A percentile compares a stretch with the other conserved stretches of the same genome.
Conservation (phyloP, 169 alveolate species). For the Theileria annulata region DNA sequence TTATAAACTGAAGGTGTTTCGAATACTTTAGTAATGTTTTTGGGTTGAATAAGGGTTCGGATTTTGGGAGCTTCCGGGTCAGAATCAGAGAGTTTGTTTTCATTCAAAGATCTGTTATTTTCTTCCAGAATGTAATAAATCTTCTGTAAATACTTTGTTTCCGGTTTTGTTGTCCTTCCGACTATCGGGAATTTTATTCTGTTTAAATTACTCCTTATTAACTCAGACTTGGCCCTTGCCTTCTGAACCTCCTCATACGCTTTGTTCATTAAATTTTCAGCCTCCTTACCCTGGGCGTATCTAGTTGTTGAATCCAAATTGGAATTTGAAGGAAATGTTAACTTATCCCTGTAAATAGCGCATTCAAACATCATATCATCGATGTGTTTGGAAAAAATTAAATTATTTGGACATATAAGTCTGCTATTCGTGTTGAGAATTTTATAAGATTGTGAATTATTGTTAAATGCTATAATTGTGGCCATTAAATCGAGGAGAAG, state of each 20-base stretch:
- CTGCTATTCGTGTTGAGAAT: not conserved
- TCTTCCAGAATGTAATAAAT: slow-evolving; percentile 64
- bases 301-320: not conserved
- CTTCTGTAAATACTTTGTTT: slow-evolving; percentile 36
- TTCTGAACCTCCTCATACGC: not conserved
- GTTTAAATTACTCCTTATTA: slow-evolving; percentile 18
- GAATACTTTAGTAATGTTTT: slow-evolving; percentile 30
- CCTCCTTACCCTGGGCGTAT: not conserved
- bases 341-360: slow-evolving; percentile 37
- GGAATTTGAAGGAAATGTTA: slow-evolving; percentile 42
- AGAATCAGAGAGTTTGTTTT: not conserved
- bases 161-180: slow-evolving; percentile 42
- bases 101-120: slow-evolving; percentile 31
- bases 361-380: slow-evolving; percentile 71
- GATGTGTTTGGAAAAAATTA: slow-evolving; percentile 24
- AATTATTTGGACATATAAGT: not conserved
- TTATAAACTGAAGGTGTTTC: slow-evolving; percentile 18
- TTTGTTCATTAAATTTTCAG: slow-evolving; percentile 10
- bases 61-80: not conserved
- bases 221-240: slow-evolving; percentile 8
- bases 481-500: not conserved
- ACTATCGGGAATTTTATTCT: slow-evolving; percentile 47
- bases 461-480: not conserved
- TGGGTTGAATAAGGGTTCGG: slow-evolving; percentile 33
- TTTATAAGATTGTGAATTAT: not conserved